Evolutionary conservation across 2,329 filamentous ascomycete genomes (phyloP).

Genomic region (Fonsecaea monophora): DNA sequence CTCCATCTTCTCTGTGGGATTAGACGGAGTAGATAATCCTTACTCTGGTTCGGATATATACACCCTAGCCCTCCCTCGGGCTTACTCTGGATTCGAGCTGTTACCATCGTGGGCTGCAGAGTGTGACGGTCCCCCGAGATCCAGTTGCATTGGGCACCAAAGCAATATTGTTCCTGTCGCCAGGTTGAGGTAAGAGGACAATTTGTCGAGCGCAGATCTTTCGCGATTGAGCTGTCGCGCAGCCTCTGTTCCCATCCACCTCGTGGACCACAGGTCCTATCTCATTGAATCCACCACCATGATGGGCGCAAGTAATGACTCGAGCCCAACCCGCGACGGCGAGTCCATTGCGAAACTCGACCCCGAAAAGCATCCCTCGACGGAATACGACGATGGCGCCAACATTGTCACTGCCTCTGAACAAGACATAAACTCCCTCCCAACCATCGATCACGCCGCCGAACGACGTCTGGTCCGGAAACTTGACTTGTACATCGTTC

Average conservation of each 20-base stretch:
- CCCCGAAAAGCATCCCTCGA: constrained; percentile 17
- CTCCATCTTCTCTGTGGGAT: not conserved
- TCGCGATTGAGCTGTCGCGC: not conserved
- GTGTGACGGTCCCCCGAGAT: not conserved
- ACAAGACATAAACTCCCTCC: constrained; percentile 21
- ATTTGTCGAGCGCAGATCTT: not conserved
- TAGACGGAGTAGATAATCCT: not conserved
- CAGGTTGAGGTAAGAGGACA: not conserved
- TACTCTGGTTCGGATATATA: not conserved
- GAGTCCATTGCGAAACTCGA: constrained; percentile 14
- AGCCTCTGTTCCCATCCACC: not conserved
- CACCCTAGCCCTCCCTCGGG: not conserved
- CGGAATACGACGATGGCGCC: not conserved
- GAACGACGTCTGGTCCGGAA: constrained; percentile 45
- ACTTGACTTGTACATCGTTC: constrained; percentile 51
- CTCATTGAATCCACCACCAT: not conserved
- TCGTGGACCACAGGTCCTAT: not conserved
- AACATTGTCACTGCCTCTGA: constrained; percentile 18
- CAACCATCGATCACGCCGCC: constrained; percentile 36
- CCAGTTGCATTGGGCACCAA: not conserved
- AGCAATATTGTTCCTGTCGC: not conserved
- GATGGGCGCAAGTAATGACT: constrained; percentile 26
- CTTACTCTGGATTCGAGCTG: not conserved
- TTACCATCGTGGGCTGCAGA: not conserved
- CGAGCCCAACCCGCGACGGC: constrained; percentile 17